phyloP scores from a whole-genome alignment of 768 basidiomycete species.

The Clitopilus passeckerianus region DNA sequence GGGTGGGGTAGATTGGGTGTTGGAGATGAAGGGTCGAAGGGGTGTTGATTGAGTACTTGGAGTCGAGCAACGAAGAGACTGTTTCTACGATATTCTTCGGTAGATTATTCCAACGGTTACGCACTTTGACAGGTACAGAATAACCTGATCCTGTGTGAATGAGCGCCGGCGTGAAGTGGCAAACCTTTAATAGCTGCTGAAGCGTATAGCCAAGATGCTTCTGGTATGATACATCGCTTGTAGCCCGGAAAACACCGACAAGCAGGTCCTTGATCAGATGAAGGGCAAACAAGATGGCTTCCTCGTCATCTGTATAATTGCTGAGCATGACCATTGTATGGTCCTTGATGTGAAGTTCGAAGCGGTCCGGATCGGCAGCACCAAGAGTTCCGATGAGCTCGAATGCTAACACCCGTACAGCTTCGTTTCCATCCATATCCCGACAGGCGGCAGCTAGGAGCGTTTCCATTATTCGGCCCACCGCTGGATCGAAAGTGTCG shows the following conservation, averaged over 20 bases:
- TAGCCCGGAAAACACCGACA: conserved; percentile 86
- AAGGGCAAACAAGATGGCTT: conserved; percentile 74
- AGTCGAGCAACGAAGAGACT: conserved; percentile 77
- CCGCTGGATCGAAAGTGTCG: conserved; percentile 76
- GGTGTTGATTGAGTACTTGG: conserved; percentile 52
- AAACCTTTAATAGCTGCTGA: conserved; percentile 85
- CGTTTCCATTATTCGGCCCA: conserved; percentile 62
- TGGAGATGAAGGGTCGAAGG: conserved; percentile 30
- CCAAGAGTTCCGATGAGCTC: conserved; percentile 92
- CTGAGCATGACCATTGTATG: conserved; percentile 66
- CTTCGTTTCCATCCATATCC: conserved; percentile 72
- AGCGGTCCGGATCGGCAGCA: conserved; percentile 92
- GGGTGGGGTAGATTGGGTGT: conserved; percentile 75
- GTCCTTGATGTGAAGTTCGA: conserved; percentile 58
- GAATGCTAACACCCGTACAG: conserved; percentile 66
- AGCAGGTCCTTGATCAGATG: conserved; percentile 85
- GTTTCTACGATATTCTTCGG: conserved; percentile 85
- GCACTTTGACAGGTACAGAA: conserved; percentile 58
- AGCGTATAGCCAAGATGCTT: conserved; percentile 85
- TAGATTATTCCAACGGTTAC: conserved; percentile 73
- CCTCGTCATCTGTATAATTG: conserved; percentile 78
- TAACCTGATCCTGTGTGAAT: conserved; percentile 46
- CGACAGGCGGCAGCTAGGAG: conserved; percentile 69
- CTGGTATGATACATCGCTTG: conserved; percentile 92
- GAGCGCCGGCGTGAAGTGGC: conserved; percentile 78